Evolutionary conservation across 148 eudicot species (phyloP), one percentile per base, ranked within the genome.

Genomic region (Simmondsia chinensis): DNA sequence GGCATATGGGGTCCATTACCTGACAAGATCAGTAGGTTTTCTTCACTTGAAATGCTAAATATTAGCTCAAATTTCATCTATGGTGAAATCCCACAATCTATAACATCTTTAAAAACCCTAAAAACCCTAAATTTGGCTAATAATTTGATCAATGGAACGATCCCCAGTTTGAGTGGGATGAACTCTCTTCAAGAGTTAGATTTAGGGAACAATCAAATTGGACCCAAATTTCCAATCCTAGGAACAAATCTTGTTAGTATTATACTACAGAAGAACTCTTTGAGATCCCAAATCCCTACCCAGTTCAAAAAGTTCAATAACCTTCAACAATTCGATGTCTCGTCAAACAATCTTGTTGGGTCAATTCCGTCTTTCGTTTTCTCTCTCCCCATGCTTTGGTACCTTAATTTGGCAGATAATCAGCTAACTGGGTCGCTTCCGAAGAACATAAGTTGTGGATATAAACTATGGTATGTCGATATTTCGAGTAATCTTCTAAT

Each of bases 1-100:
- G 97, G 97, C 5, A 19, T 91, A 6, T 85, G 97, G 97, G 95
- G 97, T 7, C 64, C 70, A 7, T 35, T 91, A 23, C 97, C 97
- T 1, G 17, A 61, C 4, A 76, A 74, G 15, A 65, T 91, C 38
- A 42, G 41, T 58, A 58, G 77, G 18, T 59, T 91, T 7, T 46
- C 43, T 15, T 76, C 94, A 0, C 83, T 91, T 20, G 64, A 79
- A 43, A 37, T 59, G 6, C 63, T 91, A n/a, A 85, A 85, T 25
- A 43, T 82, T 2, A 91, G 94, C 53, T 79, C 97, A 19, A 85
- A 85, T 58, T 86, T 63, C 74, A 61, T 91, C 0, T 55, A 22
- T 47, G 97, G 94, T n/a, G 46, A 48, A 18, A 68, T 91, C 43
- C 94, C 97, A 18, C 9, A 39, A 25, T 60, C 73, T 4, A 38